Evolutionary conservation across 2,329 filamentous ascomycete species (phyloP).

Genomic region (Zymoseptoria tritici): DNA sequence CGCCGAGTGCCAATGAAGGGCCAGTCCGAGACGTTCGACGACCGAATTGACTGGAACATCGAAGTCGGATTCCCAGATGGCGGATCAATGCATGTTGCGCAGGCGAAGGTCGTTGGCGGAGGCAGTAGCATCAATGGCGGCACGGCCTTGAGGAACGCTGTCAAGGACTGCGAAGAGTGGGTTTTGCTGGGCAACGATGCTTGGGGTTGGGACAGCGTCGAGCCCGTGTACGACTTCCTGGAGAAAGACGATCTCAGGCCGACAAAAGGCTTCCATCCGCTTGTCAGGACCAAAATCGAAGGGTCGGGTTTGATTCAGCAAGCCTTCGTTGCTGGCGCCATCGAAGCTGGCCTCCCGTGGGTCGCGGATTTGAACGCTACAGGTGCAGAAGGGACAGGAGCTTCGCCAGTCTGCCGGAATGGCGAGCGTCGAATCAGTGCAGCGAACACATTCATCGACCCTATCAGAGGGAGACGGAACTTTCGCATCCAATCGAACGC

Average conservation of each 20-base stretch:
- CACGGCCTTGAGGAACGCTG: conserved; percentile 35
- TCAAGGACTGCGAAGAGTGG: conserved; percentile 51
- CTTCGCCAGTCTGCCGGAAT: too few species aligned
- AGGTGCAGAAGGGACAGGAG: too few species aligned
- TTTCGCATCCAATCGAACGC: too few species aligned
- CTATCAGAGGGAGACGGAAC: too few species aligned
- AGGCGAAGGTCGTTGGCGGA: conserved; percentile 7
- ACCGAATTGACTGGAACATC: conserved; percentile 7
- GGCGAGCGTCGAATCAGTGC: too few species aligned
- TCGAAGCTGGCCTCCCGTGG: background rate
- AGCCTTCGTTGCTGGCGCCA: conserved; percentile 4
- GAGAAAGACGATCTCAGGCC: conserved; percentile 2
- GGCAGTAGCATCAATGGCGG: conserved; percentile 30
- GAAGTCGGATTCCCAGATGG: conserved; percentile 1
- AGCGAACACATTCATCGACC: too few species aligned
- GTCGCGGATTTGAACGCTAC: too few species aligned
- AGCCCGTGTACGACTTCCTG: conserved; percentile 2
- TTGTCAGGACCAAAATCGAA: conserved; percentile 1
- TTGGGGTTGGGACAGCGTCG: conserved; percentile 48
- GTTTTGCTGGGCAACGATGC: conserved; percentile 50
- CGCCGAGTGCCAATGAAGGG: conserved; percentile 9
- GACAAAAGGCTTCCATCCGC: background rate
- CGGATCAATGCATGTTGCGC: conserved; percentile 5
- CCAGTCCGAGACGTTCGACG: conserved; percentile 5
- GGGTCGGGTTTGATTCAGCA: conserved; percentile 5